A percentile compares a stretch with the other conserved stretches of the same genome.
These are phyloP conservation scores for Yamadazyma sp. DNA, from an alignment of 805 yeast genomes.

Conservation along the genomic window DNA sequence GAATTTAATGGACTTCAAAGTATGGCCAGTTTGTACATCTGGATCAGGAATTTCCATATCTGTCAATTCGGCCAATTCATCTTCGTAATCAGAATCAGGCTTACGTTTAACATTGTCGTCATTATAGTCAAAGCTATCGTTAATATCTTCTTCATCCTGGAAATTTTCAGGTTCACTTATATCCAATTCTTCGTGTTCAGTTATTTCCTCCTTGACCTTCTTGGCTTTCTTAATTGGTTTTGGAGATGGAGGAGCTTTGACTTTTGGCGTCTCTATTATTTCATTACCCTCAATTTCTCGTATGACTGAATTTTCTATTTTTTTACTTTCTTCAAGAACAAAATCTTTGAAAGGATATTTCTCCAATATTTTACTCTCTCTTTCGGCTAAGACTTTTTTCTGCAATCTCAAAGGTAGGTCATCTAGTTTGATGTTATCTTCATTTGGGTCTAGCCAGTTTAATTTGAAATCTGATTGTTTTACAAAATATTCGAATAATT, in stretches of 20 bases:
- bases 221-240: constrained; percentile 2
- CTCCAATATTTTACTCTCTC: constrained; percentile 25
- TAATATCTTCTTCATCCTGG: not conserved
- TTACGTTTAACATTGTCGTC: constrained; percentile 4
- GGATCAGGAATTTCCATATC: constrained; percentile 5
- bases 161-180: not conserved
- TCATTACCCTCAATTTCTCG: constrained; percentile 4
- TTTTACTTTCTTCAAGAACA: constrained; percentile 23
- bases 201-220: constrained; percentile 4
- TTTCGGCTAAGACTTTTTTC: constrained; percentile 34
- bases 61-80: constrained; percentile 11
- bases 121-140: constrained; percentile 2
- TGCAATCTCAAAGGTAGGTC: constrained; percentile 39
- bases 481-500: constrained; percentile 28
- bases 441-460: constrained; percentile 28
- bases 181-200: constrained; percentile 3
- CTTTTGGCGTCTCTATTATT: not conserved
- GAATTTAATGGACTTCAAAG: constrained; percentile 26
- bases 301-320: constrained; percentile 19
- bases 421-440: constrained; percentile 21
- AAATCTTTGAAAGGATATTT: constrained; percentile 35
- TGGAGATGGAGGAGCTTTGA: not conserved
- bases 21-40: constrained; percentile 8
- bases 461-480: constrained; percentile 24
- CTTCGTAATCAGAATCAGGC: constrained; percentile 9